These are phyloP conservation scores for Aspergillus fijiensis DNA, from an alignment of 2,329 filamentous ascomycete species.

Conservation along the genomic window DNA sequence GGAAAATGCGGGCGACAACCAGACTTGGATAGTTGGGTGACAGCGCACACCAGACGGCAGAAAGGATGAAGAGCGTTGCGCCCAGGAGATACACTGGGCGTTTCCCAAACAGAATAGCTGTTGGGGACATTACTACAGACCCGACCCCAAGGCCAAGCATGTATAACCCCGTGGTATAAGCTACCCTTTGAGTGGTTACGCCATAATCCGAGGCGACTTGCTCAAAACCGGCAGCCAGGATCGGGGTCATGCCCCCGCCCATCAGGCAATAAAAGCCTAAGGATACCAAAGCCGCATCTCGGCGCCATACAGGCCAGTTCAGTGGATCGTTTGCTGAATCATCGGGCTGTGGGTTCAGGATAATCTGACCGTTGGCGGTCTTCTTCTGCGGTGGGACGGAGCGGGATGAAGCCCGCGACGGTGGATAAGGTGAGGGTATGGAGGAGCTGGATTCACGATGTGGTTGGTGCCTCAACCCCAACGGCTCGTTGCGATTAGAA, in stretches of 20 bases:
- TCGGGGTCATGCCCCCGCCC: conserved; percentile 86
- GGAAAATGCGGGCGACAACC: conserved; percentile 77
- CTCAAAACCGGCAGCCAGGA: conserved; percentile 86
- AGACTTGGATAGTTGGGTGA: conserved; percentile 79
- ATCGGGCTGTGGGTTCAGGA: conserved; percentile 88
- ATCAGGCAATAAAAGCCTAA: conserved; percentile 91
- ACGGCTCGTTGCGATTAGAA: conserved; percentile 61
- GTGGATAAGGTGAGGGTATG: conserved; percentile 46
- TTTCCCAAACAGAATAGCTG: conserved; percentile 88
- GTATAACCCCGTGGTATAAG: conserved; percentile 85
- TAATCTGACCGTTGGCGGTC: conserved; percentile 77
- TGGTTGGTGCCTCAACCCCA: conserved; percentile 64
- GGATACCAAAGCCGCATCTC: conserved; percentile 76
- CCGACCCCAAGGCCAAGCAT: conserved; percentile 92
- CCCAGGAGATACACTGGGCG: conserved; percentile 82
- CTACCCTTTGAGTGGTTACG: conserved; percentile 69
- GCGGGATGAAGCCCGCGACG: conserved; percentile 41
- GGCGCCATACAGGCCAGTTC: conserved; percentile 82
- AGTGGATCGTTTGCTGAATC: conserved; percentile 87
- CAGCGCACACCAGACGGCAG: conserved; percentile 80
- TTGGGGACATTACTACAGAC: conserved; percentile 80
- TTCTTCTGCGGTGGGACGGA: conserved; percentile 60
- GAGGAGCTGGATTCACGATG: conserved; percentile 58
- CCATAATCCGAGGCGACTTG: conserved; percentile 68
- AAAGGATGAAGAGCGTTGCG: conserved; percentile 72